phyloP scores from a whole-genome alignment of 352 stramenopile species.

The Pythium apleroticum region DNA sequence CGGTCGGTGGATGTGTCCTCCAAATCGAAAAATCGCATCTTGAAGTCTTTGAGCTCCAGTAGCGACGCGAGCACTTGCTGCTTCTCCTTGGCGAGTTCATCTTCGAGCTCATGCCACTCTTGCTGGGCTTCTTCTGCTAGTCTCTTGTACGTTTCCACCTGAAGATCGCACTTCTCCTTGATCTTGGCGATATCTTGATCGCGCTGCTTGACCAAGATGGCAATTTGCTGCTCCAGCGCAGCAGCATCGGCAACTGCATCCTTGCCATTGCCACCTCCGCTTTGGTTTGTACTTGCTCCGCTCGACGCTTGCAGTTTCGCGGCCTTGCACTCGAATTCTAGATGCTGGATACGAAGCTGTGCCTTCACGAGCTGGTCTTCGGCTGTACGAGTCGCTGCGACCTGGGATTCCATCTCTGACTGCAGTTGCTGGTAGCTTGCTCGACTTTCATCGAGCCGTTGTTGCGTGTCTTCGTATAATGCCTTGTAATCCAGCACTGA shows the following conservation, averaged over 20 bases:
- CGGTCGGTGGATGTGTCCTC: slow-evolving; percentile 60
- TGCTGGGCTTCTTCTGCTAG: slow-evolving; percentile 54
- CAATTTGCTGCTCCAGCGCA: slow-evolving; percentile 29
- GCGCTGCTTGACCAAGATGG: slow-evolving; percentile 41
- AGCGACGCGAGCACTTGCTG: slow-evolving; percentile 49
- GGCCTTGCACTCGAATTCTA: slow-evolving; percentile 62
- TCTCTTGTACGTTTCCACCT: slow-evolving; percentile 66
- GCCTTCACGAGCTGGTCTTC: slow-evolving; percentile 60
- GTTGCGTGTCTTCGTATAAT: slow-evolving; percentile 59
- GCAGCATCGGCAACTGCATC: neutral
- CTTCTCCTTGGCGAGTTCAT: slow-evolving; percentile 55
- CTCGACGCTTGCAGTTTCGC: slow-evolving; percentile 22
- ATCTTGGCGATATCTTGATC: slow-evolving; percentile 43
- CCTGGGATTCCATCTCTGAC: slow-evolving; percentile 15
- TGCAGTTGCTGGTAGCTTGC: slow-evolving; percentile 17
- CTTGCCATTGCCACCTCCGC: neutral
- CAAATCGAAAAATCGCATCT: slow-evolving; percentile 62
- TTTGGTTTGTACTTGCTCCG: neutral
- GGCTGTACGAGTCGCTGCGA: neutral
- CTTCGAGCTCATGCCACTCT: slow-evolving; percentile 75
- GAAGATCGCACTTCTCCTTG: slow-evolving; percentile 51
- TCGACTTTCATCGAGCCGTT: slow-evolving; percentile 41
- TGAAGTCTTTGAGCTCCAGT: slow-evolving; percentile 76
- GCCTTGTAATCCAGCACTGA: slow-evolving; percentile 68
- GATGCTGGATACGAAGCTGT: slow-evolving; percentile 54